A percentile compares a stretch with the other conserved stretches of the same genome.
Conservation (phyloP, 768 basidiomycete genomes). For the Phaeotremella fagi region DNA sequence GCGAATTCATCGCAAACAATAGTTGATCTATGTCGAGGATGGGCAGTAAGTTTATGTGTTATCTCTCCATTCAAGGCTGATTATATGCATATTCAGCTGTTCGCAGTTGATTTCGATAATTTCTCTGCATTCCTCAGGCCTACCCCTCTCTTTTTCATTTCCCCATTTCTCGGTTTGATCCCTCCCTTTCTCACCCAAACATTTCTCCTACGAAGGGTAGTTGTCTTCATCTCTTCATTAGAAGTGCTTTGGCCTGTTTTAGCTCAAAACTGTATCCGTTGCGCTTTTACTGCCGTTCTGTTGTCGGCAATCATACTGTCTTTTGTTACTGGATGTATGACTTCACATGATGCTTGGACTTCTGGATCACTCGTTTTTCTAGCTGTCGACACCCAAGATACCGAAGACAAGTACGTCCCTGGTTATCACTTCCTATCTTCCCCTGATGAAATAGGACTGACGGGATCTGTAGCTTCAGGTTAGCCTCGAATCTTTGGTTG, state of each 20-base stretch:
- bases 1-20: constrained; percentile 19
- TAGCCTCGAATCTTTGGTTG: constrained; percentile 11
- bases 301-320: constrained; percentile 4
- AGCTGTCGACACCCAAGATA: not conserved
- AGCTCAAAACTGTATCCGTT: constrained; percentile 5
- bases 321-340: not conserved
- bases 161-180: constrained; percentile 29
- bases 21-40: constrained; percentile 22
- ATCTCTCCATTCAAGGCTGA: not conserved
- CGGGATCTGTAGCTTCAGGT: not conserved
- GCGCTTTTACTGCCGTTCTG: constrained; percentile 10
- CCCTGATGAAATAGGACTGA: not conserved
- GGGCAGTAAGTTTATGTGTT: constrained; percentile 14
- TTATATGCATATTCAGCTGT: constrained; percentile 17
- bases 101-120: constrained; percentile 23
- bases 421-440: too few relatives aligned
- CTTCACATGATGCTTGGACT: constrained; percentile 6
- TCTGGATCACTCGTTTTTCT: constrained; percentile 4
- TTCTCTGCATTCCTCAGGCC: constrained; percentile 13
- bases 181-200: constrained; percentile 28
- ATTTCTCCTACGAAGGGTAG: constrained; percentile 26
- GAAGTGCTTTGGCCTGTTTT: constrained; percentile 23
- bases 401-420: not conserved
- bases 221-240: constrained; percentile 26
- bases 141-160: constrained; percentile 21